Evolutionary conservation across 1,284 basidiomycete species (phyloP), one percentile per base, ranked within the genome.

Genomic region (Neonothopanus nambi): DNA sequence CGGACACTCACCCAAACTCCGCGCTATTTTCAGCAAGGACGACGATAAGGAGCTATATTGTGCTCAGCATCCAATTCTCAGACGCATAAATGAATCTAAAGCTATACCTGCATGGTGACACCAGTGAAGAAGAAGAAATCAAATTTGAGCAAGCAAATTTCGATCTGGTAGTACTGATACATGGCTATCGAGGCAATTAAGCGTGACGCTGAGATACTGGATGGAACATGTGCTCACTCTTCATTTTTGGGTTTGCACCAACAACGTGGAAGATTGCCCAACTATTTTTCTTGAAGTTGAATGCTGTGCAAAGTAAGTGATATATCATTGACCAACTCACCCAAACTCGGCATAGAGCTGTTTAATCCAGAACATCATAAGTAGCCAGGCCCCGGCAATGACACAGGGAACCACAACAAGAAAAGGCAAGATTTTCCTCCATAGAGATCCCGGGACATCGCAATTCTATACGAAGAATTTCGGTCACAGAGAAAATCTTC

Each of bases 231-330:
- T 20, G 72, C 82, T 55, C 59, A 91, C 89, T 80, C 72, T 91
- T 92, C 79, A 89, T 83, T 59, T 78, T 84, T 5, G 85, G 85
- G 59, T 88, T 88, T 26, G 88, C 89, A 35, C 91, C 90, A 21
- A 93, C 89, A 35, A 89, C 82, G 62, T 91, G 89, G 73, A 92
- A 91, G 63, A 92, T 87, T 37, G 89, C 89, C 89, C 89, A 91
- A 47, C 89, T 85, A 56, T 8, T 33, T 61, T 43, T 12, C 3
- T 33, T n/a, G n/a, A 26, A 3, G n/a, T 23, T 24, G 26, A 30
- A 11, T 9, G 3, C 8, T 33, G 30, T 35, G 13, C 40, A 15
- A 40, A 47, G 52, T 5, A 48, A 42, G 28, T 36, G n/a, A n/a
- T n/a, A 36, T 36, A 6, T 35, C 17, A 21, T 7, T 20, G 26